Conservation (phyloP, 2,329 filamentous ascomycete species). For the Eurotiales sp. region DNA sequence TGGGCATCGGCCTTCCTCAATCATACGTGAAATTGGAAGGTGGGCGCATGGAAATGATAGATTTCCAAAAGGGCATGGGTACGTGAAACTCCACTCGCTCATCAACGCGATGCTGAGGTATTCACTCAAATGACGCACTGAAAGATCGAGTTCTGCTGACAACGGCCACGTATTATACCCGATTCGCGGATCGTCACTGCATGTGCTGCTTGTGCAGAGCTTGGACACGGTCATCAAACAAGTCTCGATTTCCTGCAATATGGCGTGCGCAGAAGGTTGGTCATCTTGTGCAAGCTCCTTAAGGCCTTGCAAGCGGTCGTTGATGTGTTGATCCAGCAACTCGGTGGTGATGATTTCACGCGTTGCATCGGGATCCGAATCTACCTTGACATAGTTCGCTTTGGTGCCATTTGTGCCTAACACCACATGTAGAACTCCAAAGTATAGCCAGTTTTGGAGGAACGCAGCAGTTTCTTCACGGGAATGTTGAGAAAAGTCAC, state of each 20-base stretch:
- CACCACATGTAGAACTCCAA: constrained; percentile 1
- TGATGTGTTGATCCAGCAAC: constrained; percentile 8
- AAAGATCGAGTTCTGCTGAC: neutral
- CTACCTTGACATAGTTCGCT: constrained; percentile 3
- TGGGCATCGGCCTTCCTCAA: neutral
- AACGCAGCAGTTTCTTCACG: constrained; percentile 1
- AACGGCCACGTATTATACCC: constrained; percentile 2
- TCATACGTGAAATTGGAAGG: constrained; percentile 2
- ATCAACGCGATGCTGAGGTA: neutral
- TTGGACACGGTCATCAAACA: constrained; percentile 7
- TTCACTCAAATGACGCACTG: constrained; percentile 1
- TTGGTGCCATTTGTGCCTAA: neutral
- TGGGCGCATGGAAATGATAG: neutral
- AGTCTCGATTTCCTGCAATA: constrained; percentile 2
- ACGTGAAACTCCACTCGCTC: neutral
- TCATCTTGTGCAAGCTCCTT: neutral
- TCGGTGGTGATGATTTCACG: constrained; percentile 2
- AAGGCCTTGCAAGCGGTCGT: neutral
- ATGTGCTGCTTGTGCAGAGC: constrained; percentile 5
- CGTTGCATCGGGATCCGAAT: neutral
- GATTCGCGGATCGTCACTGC: neutral
- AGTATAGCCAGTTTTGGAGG: constrained; percentile 9
- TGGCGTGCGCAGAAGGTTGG: neutral
- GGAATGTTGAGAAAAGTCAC: constrained; percentile 5
- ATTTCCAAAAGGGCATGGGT: neutral